Evolutionary conservation across 1,284 basidiomycete species (phyloP).

Genomic region (Fomitiporia mediterranea): DNA sequence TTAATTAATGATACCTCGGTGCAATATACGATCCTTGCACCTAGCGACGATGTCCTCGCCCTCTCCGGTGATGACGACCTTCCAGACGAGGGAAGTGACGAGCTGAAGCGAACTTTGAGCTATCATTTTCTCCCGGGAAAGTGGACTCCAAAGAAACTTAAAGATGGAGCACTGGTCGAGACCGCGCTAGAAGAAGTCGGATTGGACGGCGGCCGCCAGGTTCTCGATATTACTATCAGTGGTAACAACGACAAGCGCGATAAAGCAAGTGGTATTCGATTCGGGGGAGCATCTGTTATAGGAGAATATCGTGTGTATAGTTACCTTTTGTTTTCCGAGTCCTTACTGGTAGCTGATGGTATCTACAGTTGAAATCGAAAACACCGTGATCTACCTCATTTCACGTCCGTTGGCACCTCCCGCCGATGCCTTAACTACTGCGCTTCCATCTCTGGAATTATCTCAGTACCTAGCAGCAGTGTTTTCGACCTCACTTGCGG

Average conservation of each 20-base stretch:
- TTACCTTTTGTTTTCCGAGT: slow-evolving; percentile 1
- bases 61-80: slow-evolving; percentile 45
- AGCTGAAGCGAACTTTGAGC: slow-evolving; percentile 60
- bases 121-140: slow-evolving; percentile 89
- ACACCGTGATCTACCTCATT: slow-evolving; percentile 87
- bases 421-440: slow-evolving; percentile 74
- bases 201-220: slow-evolving; percentile 66
- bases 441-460: slow-evolving; percentile 77
- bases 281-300: slow-evolving; percentile 81
- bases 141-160: slow-evolving; percentile 65
- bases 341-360: slow-evolving; percentile 18
- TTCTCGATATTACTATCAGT: slow-evolving; percentile 66
- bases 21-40: slow-evolving; percentile 82
- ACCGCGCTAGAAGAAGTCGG: slow-evolving; percentile 71
- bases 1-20: slow-evolving; percentile 76
- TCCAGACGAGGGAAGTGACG: slow-evolving; percentile 60
- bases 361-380: slow-evolving; percentile 61
- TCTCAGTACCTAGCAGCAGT: slow-evolving; percentile 89
- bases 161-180: slow-evolving; percentile 70
- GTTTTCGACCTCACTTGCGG: slow-evolving; percentile 76
- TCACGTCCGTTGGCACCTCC: slow-evolving; percentile 83
- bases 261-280: slow-evolving; percentile 60
- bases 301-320: slow-evolving; percentile 63
- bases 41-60: slow-evolving; percentile 79
- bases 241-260: slow-evolving; percentile 39